Evolutionary conservation across 495 filamentous ascomycete genomes (phyloP).

Genomic region (Xylaria acuta): DNA sequence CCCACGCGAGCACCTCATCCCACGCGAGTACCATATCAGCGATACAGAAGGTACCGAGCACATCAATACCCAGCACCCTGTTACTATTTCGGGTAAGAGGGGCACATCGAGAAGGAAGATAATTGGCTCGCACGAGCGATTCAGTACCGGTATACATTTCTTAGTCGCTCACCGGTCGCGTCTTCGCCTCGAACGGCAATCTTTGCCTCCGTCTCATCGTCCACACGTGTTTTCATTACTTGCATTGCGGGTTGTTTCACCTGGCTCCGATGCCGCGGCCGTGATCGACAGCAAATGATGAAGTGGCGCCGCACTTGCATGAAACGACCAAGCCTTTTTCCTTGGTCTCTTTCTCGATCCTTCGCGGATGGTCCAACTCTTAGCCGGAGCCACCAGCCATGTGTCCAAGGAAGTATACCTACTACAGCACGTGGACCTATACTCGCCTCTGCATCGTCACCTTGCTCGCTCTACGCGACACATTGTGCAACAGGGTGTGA

Average conservation of each 20-base stretch:
- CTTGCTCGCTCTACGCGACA: conserved; percentile 12
- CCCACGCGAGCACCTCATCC: conserved; percentile 3
- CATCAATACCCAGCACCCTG: neutral
- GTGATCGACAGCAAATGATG: conserved; percentile 4
- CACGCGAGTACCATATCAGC: neutral
- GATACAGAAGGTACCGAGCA: neutral
- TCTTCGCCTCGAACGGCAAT: neutral
- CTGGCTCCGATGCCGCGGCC: neutral
- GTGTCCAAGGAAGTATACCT: neutral
- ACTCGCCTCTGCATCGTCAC: neutral
- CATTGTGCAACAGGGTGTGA: neutral
- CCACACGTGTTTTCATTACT: neutral
- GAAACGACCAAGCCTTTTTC: neutral
- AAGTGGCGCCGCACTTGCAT: conserved; percentile 23
- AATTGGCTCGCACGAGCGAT: conserved; percentile 13
- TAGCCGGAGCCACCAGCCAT: conserved; percentile 1
- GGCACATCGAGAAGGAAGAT: neutral
- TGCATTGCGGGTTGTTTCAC: neutral
- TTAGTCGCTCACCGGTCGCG: neutral
- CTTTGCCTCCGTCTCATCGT: neutral
- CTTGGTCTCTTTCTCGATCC: neutral
- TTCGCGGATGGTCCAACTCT: neutral
- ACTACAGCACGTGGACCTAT: conserved; percentile 9
- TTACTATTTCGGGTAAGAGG: conserved; percentile 24
- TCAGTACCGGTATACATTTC: neutral